Evolutionary conservation across 2,329 filamentous ascomycete genomes (phyloP).

Genomic region (Diaporthe sp.): DNA sequence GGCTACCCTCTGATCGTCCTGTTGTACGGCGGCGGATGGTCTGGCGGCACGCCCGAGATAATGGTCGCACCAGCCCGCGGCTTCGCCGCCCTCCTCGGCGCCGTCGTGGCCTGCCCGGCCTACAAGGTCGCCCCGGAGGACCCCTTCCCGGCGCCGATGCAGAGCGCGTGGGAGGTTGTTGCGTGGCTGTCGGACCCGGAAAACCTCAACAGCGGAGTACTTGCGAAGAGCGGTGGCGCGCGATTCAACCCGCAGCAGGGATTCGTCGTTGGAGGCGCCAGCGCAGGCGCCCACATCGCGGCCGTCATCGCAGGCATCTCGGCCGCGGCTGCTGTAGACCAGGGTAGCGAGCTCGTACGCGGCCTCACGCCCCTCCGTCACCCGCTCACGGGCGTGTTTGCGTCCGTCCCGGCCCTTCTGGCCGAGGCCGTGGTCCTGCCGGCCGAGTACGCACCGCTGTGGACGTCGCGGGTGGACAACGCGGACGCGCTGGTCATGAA

Average conservation of each 20-base stretch:
- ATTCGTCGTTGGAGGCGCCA: conserved; percentile 39
- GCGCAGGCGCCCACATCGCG: conserved; percentile 44
- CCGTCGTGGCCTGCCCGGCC: conserved; percentile 34
- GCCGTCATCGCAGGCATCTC: conserved; percentile 44
- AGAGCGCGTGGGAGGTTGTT: conserved; percentile 35
- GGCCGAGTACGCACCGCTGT: conserved; percentile 26
- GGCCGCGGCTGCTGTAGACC: not conserved
- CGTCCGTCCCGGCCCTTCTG: conserved; percentile 24
- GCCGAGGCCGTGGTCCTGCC: conserved; percentile 25
- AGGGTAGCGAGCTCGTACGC: conserved; percentile 42
- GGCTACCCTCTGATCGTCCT: conserved; percentile 26
- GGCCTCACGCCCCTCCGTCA: conserved; percentile 34
- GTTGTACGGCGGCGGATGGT: conserved; percentile 24
- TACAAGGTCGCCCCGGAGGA: conserved; percentile 38
- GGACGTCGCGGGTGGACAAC: conserved; percentile 38
- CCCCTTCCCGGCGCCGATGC: conserved; percentile 36
- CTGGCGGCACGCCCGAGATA: conserved; percentile 25
- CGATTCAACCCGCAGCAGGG: conserved; percentile 41
- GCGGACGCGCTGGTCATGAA: not conserved
- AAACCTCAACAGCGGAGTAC: conserved; percentile 10
- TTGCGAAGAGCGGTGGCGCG: conserved; percentile 3
- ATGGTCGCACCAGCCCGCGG: conserved; percentile 27
- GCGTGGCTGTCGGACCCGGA: conserved; percentile 28
- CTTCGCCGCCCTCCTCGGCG: conserved; percentile 32
- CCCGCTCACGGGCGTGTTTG: conserved; percentile 35